phyloP scores from a whole-genome alignment of 2,329 filamentous ascomycete genomes.

The Talaromyces piceae region DNA sequence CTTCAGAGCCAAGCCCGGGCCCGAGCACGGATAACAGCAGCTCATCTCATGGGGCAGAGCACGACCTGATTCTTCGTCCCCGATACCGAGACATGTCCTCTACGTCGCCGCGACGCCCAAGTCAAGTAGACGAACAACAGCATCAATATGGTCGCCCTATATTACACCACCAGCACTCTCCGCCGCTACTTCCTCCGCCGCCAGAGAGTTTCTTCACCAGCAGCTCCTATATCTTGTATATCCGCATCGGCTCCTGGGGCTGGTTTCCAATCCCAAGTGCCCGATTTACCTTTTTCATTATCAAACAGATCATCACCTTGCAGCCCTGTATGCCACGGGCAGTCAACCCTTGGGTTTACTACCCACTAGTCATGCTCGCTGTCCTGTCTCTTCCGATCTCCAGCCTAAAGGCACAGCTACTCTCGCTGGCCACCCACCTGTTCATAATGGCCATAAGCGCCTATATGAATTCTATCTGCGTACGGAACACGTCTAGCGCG shows the following conservation, averaged over 20 bases:
- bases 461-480: slow-evolving; percentile 28
- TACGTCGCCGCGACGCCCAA: slow-evolving; percentile 16
- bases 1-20: not conserved
- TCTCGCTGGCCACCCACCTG: slow-evolving; percentile 43
- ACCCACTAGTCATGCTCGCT: slow-evolving; percentile 62
- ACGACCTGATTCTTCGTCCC: slow-evolving; percentile 26
- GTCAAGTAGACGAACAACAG: slow-evolving; percentile 12
- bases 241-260: slow-evolving; percentile 19
- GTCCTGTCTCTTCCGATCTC: slow-evolving; percentile 50
- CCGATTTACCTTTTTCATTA: slow-evolving; percentile 57
- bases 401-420: slow-evolving; percentile 29
- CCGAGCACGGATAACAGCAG: slow-evolving; percentile 3
- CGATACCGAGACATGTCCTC: slow-evolving; percentile 21
- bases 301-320: slow-evolving; percentile 60
- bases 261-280: slow-evolving; percentile 31
- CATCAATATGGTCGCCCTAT: slow-evolving; percentile 20
- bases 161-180: slow-evolving; percentile 18
- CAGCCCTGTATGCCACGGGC: slow-evolving; percentile 66
- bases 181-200: slow-evolving; percentile 5
- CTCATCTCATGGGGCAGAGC: slow-evolving; percentile 21
- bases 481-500: slow-evolving; percentile 14
- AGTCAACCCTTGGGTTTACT: slow-evolving; percentile 56
- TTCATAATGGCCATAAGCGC: slow-evolving; percentile 36
- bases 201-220: slow-evolving; percentile 7
- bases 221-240: slow-evolving; percentile 8